Conservation (phyloP, 73 alveolate species). For the Paramecium pentaurelia region DNA sequence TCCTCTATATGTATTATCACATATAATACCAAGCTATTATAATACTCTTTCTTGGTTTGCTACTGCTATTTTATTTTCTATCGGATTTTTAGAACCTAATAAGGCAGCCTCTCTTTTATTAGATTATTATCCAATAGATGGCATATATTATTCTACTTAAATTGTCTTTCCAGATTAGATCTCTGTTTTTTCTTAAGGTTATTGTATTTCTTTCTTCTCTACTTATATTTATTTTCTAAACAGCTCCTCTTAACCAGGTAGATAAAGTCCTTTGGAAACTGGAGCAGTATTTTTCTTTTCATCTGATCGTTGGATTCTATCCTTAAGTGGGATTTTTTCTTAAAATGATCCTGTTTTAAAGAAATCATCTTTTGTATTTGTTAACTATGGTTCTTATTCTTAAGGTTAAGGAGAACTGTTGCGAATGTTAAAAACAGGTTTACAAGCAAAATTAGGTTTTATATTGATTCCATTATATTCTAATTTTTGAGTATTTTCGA, state of each 20-base stretch:
- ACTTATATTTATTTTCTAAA: neutral
- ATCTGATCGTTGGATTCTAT: slow-evolving; percentile 39
- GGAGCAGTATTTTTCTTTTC: slow-evolving; percentile 41
- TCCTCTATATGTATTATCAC: neutral
- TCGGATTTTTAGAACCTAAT: slow-evolving; percentile 13
- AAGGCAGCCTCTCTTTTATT: slow-evolving; percentile 40
- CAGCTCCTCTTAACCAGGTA: neutral
- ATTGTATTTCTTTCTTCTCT: neutral
- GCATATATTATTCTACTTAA: neutral
- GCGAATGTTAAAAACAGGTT: neutral
- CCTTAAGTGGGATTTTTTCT: slow-evolving; percentile 29
- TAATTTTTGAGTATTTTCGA: neutral
- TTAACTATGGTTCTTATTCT: neutral
- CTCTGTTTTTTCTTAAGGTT: neutral
- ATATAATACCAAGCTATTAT: neutral
- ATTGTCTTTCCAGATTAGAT: neutral
- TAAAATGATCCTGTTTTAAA: slow-evolving; percentile 4
- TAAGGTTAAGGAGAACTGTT: slow-evolving; percentile 26
- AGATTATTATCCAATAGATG: neutral
- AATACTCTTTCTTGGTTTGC: neutral
- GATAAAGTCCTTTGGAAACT: neutral
- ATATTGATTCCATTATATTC: neutral
- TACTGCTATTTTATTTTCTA: slow-evolving; percentile 26
- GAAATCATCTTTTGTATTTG: neutral
- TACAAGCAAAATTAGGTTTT: slow-evolving; percentile 18